These are phyloP conservation scores for Rutstroemia sp. DNA, from an alignment of 2,329 filamentous ascomycete genomes.

Conservation along the genomic window DNA sequence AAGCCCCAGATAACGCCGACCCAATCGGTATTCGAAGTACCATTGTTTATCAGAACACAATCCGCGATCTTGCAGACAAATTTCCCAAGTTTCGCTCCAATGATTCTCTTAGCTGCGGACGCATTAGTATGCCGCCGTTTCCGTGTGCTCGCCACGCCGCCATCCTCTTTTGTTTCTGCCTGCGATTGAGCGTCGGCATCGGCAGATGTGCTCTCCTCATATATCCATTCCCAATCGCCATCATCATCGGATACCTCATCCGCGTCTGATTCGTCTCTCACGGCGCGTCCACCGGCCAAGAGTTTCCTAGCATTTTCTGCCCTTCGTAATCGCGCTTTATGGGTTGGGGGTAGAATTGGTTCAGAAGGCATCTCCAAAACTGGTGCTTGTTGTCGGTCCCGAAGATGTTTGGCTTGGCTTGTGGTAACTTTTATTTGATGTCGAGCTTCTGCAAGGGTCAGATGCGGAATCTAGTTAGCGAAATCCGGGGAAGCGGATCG, in stretches of 20 bases:
- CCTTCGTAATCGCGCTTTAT: constrained; percentile 19
- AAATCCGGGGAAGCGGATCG: not conserved
- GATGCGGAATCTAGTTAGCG: not conserved
- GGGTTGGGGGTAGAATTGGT: constrained; percentile 12
- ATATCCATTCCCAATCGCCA: constrained; percentile 74
- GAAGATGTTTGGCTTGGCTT: not conserved
- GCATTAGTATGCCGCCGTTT: constrained; percentile 17
- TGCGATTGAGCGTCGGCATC: not conserved
- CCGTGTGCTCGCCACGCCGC: constrained; percentile 14
- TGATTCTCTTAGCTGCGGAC: constrained; percentile 43
- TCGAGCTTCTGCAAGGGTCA: not conserved
- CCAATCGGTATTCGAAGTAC: constrained; percentile 83
- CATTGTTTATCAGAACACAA: constrained; percentile 77
- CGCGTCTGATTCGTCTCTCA: constrained; percentile 75
- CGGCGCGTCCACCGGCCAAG: constrained; percentile 13
- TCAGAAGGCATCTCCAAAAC: constrained; percentile 24
- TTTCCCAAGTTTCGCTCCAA: constrained; percentile 70
- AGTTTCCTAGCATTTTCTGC: constrained; percentile 36
- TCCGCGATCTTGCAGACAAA: constrained; percentile 82
- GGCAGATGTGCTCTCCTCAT: constrained; percentile 7
- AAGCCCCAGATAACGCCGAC: constrained; percentile 85
- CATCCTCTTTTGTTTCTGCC: not conserved
- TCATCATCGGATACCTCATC: constrained; percentile 66
- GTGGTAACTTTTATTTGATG: constrained; percentile 1
- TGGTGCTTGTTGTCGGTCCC: not conserved